Evolutionary conservation across 345 rosid species (phyloP).

Genomic region (Eucalyptus tenuipes): DNA sequence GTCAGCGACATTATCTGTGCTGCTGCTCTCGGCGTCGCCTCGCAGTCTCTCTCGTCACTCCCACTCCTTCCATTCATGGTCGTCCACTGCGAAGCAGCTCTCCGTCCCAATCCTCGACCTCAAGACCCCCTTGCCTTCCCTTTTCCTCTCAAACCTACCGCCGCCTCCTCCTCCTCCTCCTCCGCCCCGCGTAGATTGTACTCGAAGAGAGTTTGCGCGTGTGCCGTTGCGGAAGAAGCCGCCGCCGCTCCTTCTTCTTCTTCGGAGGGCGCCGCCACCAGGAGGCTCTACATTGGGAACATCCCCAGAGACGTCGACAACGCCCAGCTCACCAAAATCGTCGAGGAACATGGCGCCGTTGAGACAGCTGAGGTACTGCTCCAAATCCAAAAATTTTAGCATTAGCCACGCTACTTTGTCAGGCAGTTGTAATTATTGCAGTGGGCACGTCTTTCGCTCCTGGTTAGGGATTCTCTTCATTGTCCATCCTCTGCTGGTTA

Average conservation of each 20-base stretch:
- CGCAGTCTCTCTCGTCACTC: background rate
- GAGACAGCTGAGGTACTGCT: constrained; percentile 63
- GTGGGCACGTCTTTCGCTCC: background rate
- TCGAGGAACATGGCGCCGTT: constrained; percentile 69
- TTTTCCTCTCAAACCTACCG: background rate
- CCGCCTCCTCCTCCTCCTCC: background rate
- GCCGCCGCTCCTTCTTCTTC: constrained; percentile 27
- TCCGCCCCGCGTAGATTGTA: constrained; percentile 1
- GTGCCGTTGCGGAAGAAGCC: constrained; percentile 28
- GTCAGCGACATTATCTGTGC: background rate
- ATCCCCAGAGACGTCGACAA: constrained; percentile 54
- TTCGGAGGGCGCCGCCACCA: constrained; percentile 31
- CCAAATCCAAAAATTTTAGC: background rate
- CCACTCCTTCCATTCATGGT: background rate
- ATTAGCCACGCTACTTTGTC: background rate
- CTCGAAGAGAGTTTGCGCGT: constrained; percentile 13
- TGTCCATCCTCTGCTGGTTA: background rate
- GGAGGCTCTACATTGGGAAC: constrained; percentile 67
- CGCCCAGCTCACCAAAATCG: constrained; percentile 49
- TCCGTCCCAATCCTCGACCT: background rate
- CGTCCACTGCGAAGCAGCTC: background rate
- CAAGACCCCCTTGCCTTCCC: background rate
- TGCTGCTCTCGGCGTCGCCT: background rate
- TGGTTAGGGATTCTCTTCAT: background rate
- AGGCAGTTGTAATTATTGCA: background rate